phyloP scores from a whole-genome alignment of 2,329 filamentous ascomycete species.

The Scedosporium boydii region DNA sequence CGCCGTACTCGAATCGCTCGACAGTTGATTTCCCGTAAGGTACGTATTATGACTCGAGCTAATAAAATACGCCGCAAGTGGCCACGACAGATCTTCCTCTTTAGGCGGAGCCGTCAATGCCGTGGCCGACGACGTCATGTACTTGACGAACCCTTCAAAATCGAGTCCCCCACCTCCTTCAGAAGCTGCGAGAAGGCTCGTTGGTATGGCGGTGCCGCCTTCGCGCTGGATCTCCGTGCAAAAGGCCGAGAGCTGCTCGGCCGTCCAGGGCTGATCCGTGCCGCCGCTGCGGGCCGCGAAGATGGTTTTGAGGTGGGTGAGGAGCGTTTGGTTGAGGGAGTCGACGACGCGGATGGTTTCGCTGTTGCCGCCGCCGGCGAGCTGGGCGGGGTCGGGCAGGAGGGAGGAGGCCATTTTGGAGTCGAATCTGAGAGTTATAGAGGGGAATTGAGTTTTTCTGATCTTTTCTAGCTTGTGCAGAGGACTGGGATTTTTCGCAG shows the following conservation, averaged over 20 bases:
- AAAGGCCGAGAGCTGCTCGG: conserved; percentile 35
- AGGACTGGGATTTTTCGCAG: too few relatives aligned
- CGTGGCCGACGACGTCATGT: conserved; percentile 43
- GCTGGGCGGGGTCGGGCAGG: conserved; percentile 21
- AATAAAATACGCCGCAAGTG: conserved; percentile 85
- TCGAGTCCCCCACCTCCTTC: conserved; percentile 27
- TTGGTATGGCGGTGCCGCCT: conserved; percentile 17
- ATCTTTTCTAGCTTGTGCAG: too few relatives aligned
- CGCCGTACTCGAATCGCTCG: conserved; percentile 75
- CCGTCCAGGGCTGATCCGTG: conserved; percentile 31
- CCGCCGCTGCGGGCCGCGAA: conserved; percentile 33
- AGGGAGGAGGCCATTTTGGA: neutral
- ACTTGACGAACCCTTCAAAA: conserved; percentile 39
- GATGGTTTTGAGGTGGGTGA: conserved; percentile 34
- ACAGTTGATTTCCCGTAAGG: conserved; percentile 79
- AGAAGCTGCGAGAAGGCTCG: conserved; percentile 10
- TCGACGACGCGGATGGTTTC: conserved; percentile 29
- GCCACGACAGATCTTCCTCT: conserved; percentile 54
- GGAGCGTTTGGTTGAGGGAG: conserved; percentile 28
- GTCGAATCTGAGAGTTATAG: neutral
- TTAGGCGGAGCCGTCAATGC: conserved; percentile 30
- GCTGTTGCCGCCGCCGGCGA: conserved; percentile 39
- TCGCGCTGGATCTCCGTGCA: conserved; percentile 35
- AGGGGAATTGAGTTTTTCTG: neutral
- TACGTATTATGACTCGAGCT: conserved; percentile 96